These are phyloP conservation scores for Penicillium simplicissimum DNA, from an alignment of 495 filamentous ascomycete species.

Conservation along the genomic window DNA sequence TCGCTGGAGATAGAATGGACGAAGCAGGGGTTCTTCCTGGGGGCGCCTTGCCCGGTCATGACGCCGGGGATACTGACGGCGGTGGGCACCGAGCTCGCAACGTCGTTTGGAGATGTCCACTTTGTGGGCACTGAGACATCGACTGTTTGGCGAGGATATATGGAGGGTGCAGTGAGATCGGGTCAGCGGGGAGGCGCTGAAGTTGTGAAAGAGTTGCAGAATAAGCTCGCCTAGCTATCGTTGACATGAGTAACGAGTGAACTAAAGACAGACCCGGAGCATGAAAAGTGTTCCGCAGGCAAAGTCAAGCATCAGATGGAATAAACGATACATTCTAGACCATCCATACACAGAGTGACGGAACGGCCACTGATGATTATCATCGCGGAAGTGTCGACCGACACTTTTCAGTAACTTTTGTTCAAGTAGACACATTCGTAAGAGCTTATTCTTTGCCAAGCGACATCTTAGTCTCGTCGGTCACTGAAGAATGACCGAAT, in stretches of 20 bases:
- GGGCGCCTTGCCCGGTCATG: constrained; percentile 27
- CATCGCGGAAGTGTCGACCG: too few species aligned
- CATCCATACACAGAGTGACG: too few species aligned
- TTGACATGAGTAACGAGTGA: too few species aligned
- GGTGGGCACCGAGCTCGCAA: constrained; percentile 23
- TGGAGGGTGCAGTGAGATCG: constrained; percentile 48
- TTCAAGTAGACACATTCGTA: too few species aligned
- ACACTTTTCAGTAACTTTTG: too few species aligned
- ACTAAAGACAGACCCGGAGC: not conserved
- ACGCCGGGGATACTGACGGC: constrained; percentile 29
- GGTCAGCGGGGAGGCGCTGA: constrained; percentile 42
- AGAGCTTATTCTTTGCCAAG: too few species aligned
- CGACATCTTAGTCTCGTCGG: too few species aligned
- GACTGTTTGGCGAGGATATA: constrained; percentile 47
- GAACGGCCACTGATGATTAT: too few species aligned
- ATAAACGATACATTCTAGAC: too few species aligned
- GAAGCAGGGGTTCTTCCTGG: constrained; percentile 28
- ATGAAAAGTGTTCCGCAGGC: too few species aligned
- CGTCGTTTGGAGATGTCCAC: constrained; percentile 39
- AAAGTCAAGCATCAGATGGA: too few species aligned
- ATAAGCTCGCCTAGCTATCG: not conserved
- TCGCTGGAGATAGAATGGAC: constrained; percentile 31
- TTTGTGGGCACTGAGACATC: constrained; percentile 51
- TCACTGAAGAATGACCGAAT: too few species aligned
- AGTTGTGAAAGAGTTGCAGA: constrained; percentile 21